phyloP scores from a whole-genome alignment of 2,329 filamentous ascomycete genomes.

The Penicillium sp. region DNA sequence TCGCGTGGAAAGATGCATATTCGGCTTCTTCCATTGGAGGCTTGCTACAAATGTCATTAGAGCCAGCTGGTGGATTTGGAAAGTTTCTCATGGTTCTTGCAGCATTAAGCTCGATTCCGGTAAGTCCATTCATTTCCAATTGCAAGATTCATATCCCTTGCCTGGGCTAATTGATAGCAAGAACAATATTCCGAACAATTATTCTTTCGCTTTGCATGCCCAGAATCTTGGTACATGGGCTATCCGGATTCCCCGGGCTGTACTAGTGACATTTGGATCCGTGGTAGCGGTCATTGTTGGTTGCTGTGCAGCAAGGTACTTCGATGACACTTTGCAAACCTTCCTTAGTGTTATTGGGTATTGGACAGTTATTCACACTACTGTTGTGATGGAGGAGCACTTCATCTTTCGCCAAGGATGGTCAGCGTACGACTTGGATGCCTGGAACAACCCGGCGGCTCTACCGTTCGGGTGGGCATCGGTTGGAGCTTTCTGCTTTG shows the following conservation, averaged over 20 bases:
- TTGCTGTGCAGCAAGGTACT: constrained; percentile 35
- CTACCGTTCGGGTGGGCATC: constrained; percentile 38
- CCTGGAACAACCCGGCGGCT: constrained; percentile 31
- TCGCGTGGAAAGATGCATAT: constrained; percentile 31
- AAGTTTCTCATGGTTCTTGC: constrained; percentile 37
- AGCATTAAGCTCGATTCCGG: constrained; percentile 35
- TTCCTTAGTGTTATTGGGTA: constrained; percentile 52
- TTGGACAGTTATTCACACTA: constrained; percentile 47
- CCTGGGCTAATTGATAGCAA: constrained; percentile 9
- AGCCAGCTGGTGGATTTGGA: constrained; percentile 35
- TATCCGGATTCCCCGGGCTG: constrained; percentile 31
- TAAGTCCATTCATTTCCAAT: constrained; percentile 11
- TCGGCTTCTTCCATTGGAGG: constrained; percentile 30
- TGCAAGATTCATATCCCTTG: neutral
- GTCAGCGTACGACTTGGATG: constrained; percentile 35
- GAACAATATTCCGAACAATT: constrained; percentile 42
- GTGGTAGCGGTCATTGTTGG: constrained; percentile 34
- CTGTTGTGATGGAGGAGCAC: constrained; percentile 37
- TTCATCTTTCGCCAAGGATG: constrained; percentile 35
- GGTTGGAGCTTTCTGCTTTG: constrained; percentile 33
- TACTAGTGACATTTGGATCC: constrained; percentile 37
- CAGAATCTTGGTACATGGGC: constrained; percentile 39
- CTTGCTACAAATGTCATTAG: constrained; percentile 31
- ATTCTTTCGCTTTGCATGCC: constrained; percentile 37
- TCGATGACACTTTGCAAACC: constrained; percentile 42